Conservation (phyloP, 805 yeast genomes). For the Starmerella apicola region DNA sequence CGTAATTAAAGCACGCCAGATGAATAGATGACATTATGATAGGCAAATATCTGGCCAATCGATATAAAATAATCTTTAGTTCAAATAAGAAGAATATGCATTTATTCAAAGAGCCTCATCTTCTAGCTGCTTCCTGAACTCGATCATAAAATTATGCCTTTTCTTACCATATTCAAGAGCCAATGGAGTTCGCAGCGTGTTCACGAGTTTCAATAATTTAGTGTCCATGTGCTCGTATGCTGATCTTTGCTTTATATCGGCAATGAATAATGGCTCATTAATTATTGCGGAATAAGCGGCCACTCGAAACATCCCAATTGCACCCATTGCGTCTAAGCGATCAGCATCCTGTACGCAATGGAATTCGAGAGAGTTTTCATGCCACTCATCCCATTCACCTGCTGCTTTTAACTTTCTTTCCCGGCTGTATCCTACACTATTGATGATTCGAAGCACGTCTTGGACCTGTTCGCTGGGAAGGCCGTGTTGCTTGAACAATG, state of each 20-base stretch:
- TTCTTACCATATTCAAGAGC: slow-evolving; percentile 17
- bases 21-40: no score
- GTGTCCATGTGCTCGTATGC: slow-evolving; percentile 26
- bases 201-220: slow-evolving; percentile 24
- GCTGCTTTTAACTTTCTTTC: slow-evolving; percentile 21
- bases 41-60: no score
- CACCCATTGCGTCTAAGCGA: slow-evolving; percentile 31
- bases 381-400: slow-evolving; percentile 26
- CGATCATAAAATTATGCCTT: slow-evolving; percentile 6
- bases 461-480: slow-evolving; percentile 12
- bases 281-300: slow-evolving; percentile 26
- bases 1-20: no score
- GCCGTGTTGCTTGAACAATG: slow-evolving; percentile 13
- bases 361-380: slow-evolving; percentile 23
- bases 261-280: slow-evolving; percentile 22
- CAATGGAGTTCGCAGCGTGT: slow-evolving; percentile 23
- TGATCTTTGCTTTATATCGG: slow-evolving; percentile 13
- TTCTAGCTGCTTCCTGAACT: slow-evolving; percentile 3
- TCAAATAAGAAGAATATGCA: no score
- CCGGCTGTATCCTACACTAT: slow-evolving; percentile 22
- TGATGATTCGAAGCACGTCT: slow-evolving; percentile 20
- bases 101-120: background rate
- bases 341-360: slow-evolving; percentile 33
- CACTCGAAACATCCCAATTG: slow-evolving; percentile 28
- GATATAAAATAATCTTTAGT: no score